A percentile compares a stretch with the other conserved stretches of the same genome.
Evolutionary conservation across 768 basidiomycete genomes (phyloP).

Genomic region (Boletus subcaerulescens): DNA sequence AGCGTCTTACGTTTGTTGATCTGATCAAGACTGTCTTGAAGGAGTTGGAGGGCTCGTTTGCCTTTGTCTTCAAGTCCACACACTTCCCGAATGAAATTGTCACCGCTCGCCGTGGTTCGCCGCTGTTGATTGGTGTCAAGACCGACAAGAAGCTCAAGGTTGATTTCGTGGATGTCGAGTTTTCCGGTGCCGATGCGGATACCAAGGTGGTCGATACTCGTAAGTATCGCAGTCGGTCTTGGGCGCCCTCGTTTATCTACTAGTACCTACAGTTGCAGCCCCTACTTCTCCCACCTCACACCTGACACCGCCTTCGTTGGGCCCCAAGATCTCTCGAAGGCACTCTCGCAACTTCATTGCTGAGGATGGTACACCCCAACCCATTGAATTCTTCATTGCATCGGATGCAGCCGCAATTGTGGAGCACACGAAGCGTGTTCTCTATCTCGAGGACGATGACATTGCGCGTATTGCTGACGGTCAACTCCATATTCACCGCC

Average conservation of each 20-base stretch:
- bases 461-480: slow-evolving; percentile 97
- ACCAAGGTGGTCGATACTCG: slow-evolving; percentile 41
- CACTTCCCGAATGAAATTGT: slow-evolving; percentile 97
- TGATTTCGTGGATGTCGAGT: slow-evolving; percentile 98
- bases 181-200: slow-evolving; percentile 70
- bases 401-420: slow-evolving; percentile 96
- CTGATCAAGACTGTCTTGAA: slow-evolving; percentile 94
- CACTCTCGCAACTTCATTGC: slow-evolving; percentile 98
- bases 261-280: slow-evolving; percentile 35
- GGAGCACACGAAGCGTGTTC: slow-evolving; percentile 98
- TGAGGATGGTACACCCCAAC: slow-evolving; percentile 96
- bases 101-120: slow-evolving; percentile 94
- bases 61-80: slow-evolving; percentile 96
- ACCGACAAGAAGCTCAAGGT: slow-evolving; percentile 99
- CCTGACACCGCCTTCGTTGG: slow-evolving; percentile 58
- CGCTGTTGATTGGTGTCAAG: slow-evolving; percentile 96
- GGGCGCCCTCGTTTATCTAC: neutral
- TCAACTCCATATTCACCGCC: slow-evolving; percentile 97
- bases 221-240: slow-evolving; percentile 26
- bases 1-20: slow-evolving; percentile 83
- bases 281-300: slow-evolving; percentile 56
- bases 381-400: slow-evolving; percentile 99
- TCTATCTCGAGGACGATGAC: slow-evolving; percentile 98
- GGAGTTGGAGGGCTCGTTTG: slow-evolving; percentile 98
- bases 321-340: slow-evolving; percentile 82